Percentiles rank a stretch among this genome's conserved stretches.
These are phyloP conservation scores for Penicillium sp. DNA, from an alignment of 2,329 filamentous ascomycete genomes.

Conservation along the genomic window DNA sequence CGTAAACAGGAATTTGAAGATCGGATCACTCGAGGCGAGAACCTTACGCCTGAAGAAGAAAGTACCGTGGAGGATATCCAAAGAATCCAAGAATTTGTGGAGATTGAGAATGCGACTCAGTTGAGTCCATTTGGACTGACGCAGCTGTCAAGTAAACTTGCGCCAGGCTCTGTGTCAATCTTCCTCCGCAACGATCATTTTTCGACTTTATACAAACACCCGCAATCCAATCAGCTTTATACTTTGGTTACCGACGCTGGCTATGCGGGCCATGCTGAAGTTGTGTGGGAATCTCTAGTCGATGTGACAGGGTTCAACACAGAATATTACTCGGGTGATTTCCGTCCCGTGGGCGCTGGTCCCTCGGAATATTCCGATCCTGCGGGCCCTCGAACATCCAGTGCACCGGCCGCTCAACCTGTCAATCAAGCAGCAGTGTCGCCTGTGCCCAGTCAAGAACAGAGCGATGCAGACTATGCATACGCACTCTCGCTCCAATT, in stretches of 20 bases:
- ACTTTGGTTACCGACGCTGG: slow-evolving; percentile 90
- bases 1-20: slow-evolving; percentile 82
- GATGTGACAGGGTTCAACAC: slow-evolving; percentile 81
- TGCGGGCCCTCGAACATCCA: slow-evolving; percentile 28
- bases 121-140: slow-evolving; percentile 77
- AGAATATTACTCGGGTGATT: slow-evolving; percentile 87
- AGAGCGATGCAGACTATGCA: slow-evolving; percentile 66
- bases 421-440: slow-evolving; percentile 15
- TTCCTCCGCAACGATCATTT: slow-evolving; percentile 98
- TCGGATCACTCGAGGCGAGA: slow-evolving; percentile 62
- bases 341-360: slow-evolving; percentile 70
- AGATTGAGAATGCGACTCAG: slow-evolving; percentile 71
- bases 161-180: slow-evolving; percentile 78
- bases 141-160: slow-evolving; percentile 65
- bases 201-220: slow-evolving; percentile 86
- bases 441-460: slow-evolving; percentile 57
- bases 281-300: slow-evolving; percentile 91
- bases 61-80: slow-evolving; percentile 76
- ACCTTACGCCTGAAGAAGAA: slow-evolving; percentile 68
- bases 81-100: slow-evolving; percentile 78
- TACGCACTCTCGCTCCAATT: slow-evolving; percentile 87
- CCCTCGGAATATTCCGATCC: slow-evolving; percentile 30
- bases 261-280: slow-evolving; percentile 79
- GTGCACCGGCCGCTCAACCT: slow-evolving; percentile 17
- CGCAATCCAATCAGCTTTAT: slow-evolving; percentile 68